Evolutionary conservation across 1,284 basidiomycete species (phyloP).

Genomic region (Trichosporon sp.): DNA sequence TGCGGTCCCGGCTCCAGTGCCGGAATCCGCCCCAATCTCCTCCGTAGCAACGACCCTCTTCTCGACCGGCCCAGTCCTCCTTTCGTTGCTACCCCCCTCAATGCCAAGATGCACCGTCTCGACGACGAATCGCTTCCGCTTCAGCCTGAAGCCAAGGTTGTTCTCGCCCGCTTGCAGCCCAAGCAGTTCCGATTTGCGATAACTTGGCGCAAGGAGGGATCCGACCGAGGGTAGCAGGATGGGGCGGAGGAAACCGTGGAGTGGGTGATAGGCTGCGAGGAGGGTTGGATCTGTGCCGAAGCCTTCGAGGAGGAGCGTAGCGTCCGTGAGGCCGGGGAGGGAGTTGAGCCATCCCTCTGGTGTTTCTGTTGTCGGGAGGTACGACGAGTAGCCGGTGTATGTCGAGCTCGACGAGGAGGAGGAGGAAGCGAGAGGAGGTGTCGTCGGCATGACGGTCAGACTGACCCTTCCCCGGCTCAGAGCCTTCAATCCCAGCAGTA

Average conservation of each 20-base stretch:
- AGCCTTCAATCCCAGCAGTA: slow-evolving; percentile 61
- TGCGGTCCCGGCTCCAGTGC: background rate
- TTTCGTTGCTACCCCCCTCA: slow-evolving; percentile 82
- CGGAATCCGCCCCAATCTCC: background rate
- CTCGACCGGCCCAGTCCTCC: slow-evolving; percentile 56
- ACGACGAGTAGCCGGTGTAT: slow-evolving; percentile 16
- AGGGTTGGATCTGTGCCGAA: slow-evolving; percentile 56
- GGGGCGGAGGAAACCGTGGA: slow-evolving; percentile 75
- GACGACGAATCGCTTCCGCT: slow-evolving; percentile 75
- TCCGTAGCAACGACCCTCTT: background rate
- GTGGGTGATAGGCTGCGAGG: slow-evolving; percentile 63
- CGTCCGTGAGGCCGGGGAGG: slow-evolving; percentile 73
- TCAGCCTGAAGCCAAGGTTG: slow-evolving; percentile 91
- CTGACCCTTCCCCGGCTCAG: slow-evolving; percentile 56
- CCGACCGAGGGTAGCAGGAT: slow-evolving; percentile 65
- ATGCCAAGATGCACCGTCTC: slow-evolving; percentile 90
- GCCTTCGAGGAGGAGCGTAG: slow-evolving; percentile 64
- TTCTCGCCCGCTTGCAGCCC: slow-evolving; percentile 65
- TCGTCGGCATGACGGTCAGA: slow-evolving; percentile 59
- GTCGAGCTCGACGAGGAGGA: background rate
- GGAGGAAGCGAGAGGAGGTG: slow-evolving; percentile 50
- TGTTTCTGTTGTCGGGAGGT: background rate
- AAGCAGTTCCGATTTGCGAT: slow-evolving; percentile 67
- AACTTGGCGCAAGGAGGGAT: slow-evolving; percentile 64
- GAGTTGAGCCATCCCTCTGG: slow-evolving; percentile 63